phyloP scores from a whole-genome alignment of 768 basidiomycete genomes.

The Flagelloscypha sp. region DNA sequence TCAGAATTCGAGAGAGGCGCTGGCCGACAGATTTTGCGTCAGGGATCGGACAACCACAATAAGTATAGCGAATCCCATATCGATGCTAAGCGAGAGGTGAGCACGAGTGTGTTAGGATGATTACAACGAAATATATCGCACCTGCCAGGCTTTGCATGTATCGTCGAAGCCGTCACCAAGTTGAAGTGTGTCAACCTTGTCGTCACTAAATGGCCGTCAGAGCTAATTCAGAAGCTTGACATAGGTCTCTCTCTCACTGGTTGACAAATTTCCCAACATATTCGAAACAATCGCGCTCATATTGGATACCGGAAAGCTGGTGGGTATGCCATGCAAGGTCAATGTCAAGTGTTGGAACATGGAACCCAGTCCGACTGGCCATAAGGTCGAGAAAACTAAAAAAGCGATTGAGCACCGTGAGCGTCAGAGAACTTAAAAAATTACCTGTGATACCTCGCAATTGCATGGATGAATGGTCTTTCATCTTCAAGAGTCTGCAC shows the following conservation, averaged over 20 bases:
- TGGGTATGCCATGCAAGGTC: conserved; percentile 74
- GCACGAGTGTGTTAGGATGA: background rate
- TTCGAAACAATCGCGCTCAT: conserved; percentile 33
- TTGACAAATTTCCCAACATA: conserved; percentile 41
- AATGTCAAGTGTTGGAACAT: conserved; percentile 64
- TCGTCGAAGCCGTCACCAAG: conserved; percentile 39
- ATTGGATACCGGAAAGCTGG: conserved; percentile 43
- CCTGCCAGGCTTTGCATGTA: conserved; percentile 41
- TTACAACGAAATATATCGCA: conserved; percentile 4
- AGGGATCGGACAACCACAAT: conserved; percentile 51
- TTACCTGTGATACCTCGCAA: no score
- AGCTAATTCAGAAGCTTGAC: background rate
- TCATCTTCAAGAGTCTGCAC: no score
- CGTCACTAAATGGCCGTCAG: conserved; percentile 27
- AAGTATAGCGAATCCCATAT: conserved; percentile 44
- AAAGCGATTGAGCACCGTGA: no score
- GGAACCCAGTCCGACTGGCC: conserved; percentile 33
- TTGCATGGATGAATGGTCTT: no score
- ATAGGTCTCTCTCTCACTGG: conserved; percentile 38
- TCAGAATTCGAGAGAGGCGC: conserved; percentile 29
- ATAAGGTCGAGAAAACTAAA: conserved; percentile 59
- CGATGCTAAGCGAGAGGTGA: conserved; percentile 34
- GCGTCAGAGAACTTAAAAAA: no score
- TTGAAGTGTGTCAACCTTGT: conserved; percentile 38
- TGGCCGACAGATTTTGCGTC: conserved; percentile 37